Conservation (phyloP, 352 stramenopile genomes). For the Plasmopara halstedii region DNA sequence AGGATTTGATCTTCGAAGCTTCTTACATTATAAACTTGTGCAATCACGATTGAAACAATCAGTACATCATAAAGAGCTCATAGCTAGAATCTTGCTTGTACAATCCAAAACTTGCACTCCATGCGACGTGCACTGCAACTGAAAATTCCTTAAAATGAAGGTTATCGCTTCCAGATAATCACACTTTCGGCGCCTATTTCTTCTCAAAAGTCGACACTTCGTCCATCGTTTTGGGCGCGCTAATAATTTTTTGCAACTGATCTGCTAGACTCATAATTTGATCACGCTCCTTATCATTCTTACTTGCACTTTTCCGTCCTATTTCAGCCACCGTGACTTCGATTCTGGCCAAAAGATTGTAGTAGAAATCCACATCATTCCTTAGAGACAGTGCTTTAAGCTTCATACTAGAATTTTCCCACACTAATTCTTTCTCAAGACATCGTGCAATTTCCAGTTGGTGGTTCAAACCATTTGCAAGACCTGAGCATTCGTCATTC, state of each 20-base stretch:
- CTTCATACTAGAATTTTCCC: slow-evolving; percentile 37
- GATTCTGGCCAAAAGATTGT: slow-evolving; percentile 34
- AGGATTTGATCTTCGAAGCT: no score
- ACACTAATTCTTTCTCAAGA: slow-evolving; percentile 34
- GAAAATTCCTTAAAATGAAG: no score
- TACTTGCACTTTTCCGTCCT: background rate
- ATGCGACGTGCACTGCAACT: no score
- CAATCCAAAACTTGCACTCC: no score
- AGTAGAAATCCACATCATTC: slow-evolving; percentile 51
- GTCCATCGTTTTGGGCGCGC: slow-evolving; percentile 27
- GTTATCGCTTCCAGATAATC: background rate
- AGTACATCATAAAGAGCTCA: no score
- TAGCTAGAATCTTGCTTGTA: no score
- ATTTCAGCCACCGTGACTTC: slow-evolving; percentile 23
- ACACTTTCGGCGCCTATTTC: background rate
- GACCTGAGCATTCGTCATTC: slow-evolving; percentile 7
- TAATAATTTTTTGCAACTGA: slow-evolving; percentile 25
- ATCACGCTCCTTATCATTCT: slow-evolving; percentile 1
- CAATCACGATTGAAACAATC: no score
- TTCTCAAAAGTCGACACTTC: background rate
- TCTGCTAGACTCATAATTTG: slow-evolving; percentile 10
- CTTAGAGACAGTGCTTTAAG: slow-evolving; percentile 35
- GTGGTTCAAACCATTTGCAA: slow-evolving; percentile 16
- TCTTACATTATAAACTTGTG: no score
- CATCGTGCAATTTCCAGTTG: slow-evolving; percentile 25